Percentiles rank a stretch among this genome's conserved stretches.
These are phyloP conservation scores for Plasmodium vinckei DNA, from an alignment of 169 alveolate genomes.

Conservation along the genomic window DNA sequence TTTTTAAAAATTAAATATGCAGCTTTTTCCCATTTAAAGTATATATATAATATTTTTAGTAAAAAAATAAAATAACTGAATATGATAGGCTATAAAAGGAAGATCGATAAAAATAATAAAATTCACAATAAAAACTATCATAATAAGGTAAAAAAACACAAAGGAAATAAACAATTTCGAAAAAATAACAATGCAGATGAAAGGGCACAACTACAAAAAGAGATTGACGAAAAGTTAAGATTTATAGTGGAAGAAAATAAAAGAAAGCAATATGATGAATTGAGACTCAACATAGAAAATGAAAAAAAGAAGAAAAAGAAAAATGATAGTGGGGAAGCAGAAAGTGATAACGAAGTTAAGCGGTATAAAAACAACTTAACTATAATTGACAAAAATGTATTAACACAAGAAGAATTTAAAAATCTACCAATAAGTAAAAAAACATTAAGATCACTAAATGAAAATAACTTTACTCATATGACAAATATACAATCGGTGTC, in stretches of 20 bases:
- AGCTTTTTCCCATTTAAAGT: no score
- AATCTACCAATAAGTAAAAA: slow-evolving; percentile 56
- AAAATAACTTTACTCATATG: slow-evolving; percentile 63
- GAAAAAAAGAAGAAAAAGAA: not conserved
- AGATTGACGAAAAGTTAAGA: slow-evolving; percentile 55
- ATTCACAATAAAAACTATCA: slow-evolving; percentile 41
- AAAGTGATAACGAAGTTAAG: no score
- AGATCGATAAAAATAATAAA: slow-evolving; percentile 1
- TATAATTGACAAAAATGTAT: slow-evolving; percentile 62
- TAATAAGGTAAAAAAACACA: slow-evolving; percentile 28
- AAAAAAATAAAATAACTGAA: slow-evolving; percentile 16
- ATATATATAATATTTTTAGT: no score
- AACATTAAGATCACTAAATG: slow-evolving; percentile 43
- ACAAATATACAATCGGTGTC: slow-evolving; percentile 69
- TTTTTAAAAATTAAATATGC: no score
- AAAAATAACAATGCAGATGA: slow-evolving; percentile 17
- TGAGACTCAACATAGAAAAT: slow-evolving; percentile 14
- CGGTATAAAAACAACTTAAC: slow-evolving; percentile 56
- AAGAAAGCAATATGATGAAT: slow-evolving; percentile 56
- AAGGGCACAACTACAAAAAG: slow-evolving; percentile 46
- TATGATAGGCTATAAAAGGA: slow-evolving; percentile 22
- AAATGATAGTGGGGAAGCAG: slow-evolving; percentile 3
- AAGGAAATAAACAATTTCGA: slow-evolving; percentile 14
- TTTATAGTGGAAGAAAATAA: slow-evolving; percentile 57
- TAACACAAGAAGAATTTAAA: slow-evolving; percentile 44